These are phyloP conservation scores for Vaccinium darrowii DNA, from an alignment of 148 eudicot species.

Conservation along the genomic window DNA sequence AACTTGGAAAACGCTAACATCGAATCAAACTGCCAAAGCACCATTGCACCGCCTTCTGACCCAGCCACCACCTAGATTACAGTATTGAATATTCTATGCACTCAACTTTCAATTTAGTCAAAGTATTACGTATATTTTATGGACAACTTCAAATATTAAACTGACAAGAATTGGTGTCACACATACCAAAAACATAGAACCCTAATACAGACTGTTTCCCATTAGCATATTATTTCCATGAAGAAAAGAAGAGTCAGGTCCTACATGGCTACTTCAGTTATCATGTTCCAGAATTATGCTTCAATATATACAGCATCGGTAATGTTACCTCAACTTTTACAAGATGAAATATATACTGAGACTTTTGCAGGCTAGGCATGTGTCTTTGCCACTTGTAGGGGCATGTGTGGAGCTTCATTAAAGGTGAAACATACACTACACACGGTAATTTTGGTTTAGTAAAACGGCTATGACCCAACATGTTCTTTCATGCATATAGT, in stretches of 20 bases:
- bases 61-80: background rate
- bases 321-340: background rate
- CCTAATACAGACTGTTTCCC: background rate
- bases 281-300: background rate
- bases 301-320: background rate
- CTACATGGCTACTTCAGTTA: background rate
- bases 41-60: background rate
- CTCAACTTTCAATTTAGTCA: background rate
- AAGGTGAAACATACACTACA: background rate
- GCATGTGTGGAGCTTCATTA: background rate
- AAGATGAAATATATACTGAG: background rate
- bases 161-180: background rate
- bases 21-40: background rate
- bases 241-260: background rate
- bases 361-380: background rate
- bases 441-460: background rate
- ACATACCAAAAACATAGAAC: background rate
- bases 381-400: background rate
- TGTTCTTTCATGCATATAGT: background rate
- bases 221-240: background rate
- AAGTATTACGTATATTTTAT: background rate
- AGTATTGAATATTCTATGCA: background rate
- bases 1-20: background rate
- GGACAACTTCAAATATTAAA: background rate
- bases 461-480: background rate